A percentile compares a stretch with the other conserved stretches of the same genome.
phyloP scores from a whole-genome alignment of 805 yeast genomes.

The Kluyveromyces wickerhamii region DNA sequence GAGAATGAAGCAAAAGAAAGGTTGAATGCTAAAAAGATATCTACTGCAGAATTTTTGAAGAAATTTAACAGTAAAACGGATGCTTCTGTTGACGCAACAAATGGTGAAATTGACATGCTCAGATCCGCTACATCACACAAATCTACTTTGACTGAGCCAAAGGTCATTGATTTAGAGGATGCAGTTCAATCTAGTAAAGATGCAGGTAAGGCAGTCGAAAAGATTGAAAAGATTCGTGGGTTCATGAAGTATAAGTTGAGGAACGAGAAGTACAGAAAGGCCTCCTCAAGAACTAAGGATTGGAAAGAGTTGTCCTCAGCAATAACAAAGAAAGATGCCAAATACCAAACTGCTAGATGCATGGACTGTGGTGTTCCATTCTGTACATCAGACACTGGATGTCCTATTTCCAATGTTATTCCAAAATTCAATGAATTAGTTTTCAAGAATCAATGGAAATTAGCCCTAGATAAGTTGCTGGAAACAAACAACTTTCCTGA shows the following conservation, averaged over 20 bases:
- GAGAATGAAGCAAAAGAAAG: constrained; percentile 69
- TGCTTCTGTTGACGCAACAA: constrained; percentile 78
- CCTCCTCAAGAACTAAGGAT: constrained; percentile 70
- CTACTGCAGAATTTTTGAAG: constrained; percentile 56
- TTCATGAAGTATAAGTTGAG: constrained; percentile 91
- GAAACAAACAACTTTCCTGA: constrained; percentile 99
- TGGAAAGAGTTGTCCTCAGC: constrained; percentile 88
- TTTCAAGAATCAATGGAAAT: constrained; percentile 89
- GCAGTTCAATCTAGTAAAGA: constrained; percentile 62
- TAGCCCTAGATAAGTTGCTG: constrained; percentile 81
- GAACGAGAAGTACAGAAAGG: constrained; percentile 75
- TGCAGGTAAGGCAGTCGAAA: constrained; percentile 55
- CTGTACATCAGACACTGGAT: constrained; percentile 96
- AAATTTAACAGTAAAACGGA: constrained; percentile 61
- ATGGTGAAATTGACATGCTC: constrained; percentile 71
- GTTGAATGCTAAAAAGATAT: constrained; percentile 48
- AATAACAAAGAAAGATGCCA: constrained; percentile 76
- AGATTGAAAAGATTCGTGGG: constrained; percentile 65
- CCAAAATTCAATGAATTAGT: constrained; percentile 98
- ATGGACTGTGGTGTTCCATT: constrained; percentile 99
- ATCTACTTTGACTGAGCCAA: constrained; percentile 56
- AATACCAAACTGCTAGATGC: constrained; percentile 92
- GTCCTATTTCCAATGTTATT: constrained; percentile 94
- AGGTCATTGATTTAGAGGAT: constrained; percentile 84
- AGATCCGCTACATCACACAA: constrained; percentile 33